These are phyloP conservation scores for Penicillium sp. DNA, from an alignment of 2,329 filamentous ascomycete species.

Conservation along the genomic window DNA sequence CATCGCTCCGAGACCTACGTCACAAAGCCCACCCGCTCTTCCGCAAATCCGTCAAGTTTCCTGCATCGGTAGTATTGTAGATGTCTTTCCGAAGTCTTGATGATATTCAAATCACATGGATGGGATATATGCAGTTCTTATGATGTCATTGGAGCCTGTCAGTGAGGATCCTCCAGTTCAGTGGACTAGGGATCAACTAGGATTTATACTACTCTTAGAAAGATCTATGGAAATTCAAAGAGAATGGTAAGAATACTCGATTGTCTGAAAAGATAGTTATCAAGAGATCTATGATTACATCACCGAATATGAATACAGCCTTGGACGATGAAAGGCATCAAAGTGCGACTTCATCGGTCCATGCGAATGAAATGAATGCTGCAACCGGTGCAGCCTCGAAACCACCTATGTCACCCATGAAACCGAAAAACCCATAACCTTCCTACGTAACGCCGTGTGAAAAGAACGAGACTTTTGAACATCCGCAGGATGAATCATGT, in stretches of 20 bases:
- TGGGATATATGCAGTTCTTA: neutral
- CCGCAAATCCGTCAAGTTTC: neutral
- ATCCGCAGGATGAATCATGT: neutral
- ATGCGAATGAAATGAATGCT: conserved; percentile 1
- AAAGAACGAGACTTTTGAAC: neutral
- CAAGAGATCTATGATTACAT: neutral
- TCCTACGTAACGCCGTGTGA: neutral
- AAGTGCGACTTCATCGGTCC: neutral
- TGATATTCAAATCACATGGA: neutral
- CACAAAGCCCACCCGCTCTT: conserved; percentile 6
- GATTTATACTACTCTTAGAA: neutral
- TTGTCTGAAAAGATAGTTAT: neutral
- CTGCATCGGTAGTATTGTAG: neutral
- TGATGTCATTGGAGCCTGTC: conserved; percentile 12
- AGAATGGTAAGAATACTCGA: neutral
- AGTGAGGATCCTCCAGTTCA: conserved; percentile 2
- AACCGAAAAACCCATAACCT: neutral
- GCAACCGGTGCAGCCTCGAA: conserved; percentile 6
- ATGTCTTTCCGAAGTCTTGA: neutral
- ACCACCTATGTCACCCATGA: neutral
- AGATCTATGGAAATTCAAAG: neutral
- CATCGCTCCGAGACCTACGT: conserved; percentile 25
- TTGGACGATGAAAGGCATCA: neutral
- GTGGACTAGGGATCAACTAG: neutral
- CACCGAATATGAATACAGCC: neutral